Percentiles rank a stretch among this genome's conserved stretches.
phyloP scores from a whole-genome alignment of 192 early-diverging fungal genomes.

The Glomus cerebriforme region DNA sequence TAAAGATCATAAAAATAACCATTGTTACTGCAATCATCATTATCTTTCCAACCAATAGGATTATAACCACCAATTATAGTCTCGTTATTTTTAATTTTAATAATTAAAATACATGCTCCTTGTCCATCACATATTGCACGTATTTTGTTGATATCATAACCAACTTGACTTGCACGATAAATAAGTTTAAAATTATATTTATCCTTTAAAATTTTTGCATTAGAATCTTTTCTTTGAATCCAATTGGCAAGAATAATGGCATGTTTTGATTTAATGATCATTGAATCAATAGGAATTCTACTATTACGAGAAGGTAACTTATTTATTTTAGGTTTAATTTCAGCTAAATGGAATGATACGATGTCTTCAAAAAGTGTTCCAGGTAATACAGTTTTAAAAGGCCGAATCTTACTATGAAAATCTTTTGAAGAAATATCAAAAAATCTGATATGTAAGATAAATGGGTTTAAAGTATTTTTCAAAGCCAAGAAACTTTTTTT shows the following conservation, averaged over 20 bases:
- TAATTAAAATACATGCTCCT: not conserved
- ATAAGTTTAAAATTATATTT: not conserved
- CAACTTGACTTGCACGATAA: not conserved
- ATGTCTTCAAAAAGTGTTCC: not conserved
- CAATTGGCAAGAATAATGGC: not conserved
- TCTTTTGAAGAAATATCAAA: conserved; percentile 7
- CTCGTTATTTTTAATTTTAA: not conserved
- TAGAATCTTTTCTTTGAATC: not conserved
- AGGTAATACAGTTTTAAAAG: not conserved
- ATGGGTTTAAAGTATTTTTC: not conserved
- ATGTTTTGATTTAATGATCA: not conserved
- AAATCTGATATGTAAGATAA: conserved; percentile 9
- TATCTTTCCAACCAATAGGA: too few species aligned
- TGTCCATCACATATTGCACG: not conserved
- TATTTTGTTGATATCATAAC: not conserved
- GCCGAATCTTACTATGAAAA: not conserved
- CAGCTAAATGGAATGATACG: not conserved
- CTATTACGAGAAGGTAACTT: too few species aligned
- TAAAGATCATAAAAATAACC: too few species aligned
- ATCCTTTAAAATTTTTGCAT: not conserved
- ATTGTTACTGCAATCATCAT: too few species aligned
- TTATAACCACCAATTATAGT: not conserved
- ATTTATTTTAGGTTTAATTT: too few species aligned
- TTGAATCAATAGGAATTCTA: too few species aligned
- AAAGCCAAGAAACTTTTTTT: not conserved